Evolutionary conservation across 129 eudicot species (phyloP).

Genomic region (Cynara cardunculus): DNA sequence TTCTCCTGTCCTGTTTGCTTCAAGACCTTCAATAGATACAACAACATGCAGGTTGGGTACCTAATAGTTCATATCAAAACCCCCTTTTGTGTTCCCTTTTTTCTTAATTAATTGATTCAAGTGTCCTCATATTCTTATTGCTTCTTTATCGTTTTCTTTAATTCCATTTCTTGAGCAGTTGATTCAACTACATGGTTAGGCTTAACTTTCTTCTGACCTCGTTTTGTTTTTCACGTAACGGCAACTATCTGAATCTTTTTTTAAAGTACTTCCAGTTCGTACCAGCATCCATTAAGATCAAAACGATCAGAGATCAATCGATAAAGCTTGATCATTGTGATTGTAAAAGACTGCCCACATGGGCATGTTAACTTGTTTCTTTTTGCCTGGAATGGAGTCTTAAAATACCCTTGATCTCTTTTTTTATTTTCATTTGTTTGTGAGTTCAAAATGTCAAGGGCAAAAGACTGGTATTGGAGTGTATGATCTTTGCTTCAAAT

Average conservation of each 20-base stretch:
- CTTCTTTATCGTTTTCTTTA: not conserved
- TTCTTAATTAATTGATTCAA: not conserved
- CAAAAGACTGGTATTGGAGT: not conserved
- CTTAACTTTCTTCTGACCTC: not conserved
- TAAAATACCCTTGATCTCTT: not conserved
- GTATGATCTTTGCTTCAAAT: constrained; percentile 1
- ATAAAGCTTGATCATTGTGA: not conserved
- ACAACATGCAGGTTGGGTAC: constrained; percentile 83
- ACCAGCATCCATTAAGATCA: not conserved
- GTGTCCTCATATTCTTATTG: not conserved
- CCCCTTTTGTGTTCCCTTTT: not conserved
- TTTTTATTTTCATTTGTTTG: not conserved
- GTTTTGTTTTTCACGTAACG: no score
- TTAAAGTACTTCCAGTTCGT: not conserved
- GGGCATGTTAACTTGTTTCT: not conserved
- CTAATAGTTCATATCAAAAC: not conserved
- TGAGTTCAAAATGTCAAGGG: constrained; percentile 14
- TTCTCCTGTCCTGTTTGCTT: constrained; percentile 94
- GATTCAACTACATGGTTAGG: not conserved
- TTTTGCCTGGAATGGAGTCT: constrained; percentile 1
- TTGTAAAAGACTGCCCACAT: not conserved
- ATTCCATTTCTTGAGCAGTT: not conserved
- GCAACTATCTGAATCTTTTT: not conserved
- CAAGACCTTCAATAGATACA: constrained; percentile 96
- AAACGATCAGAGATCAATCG: constrained; percentile 2